A percentile compares a stretch with the other conserved stretches of the same genome.
Evolutionary conservation across 1,284 basidiomycete species (phyloP).

Genomic region (Chalciporus sp.): DNA sequence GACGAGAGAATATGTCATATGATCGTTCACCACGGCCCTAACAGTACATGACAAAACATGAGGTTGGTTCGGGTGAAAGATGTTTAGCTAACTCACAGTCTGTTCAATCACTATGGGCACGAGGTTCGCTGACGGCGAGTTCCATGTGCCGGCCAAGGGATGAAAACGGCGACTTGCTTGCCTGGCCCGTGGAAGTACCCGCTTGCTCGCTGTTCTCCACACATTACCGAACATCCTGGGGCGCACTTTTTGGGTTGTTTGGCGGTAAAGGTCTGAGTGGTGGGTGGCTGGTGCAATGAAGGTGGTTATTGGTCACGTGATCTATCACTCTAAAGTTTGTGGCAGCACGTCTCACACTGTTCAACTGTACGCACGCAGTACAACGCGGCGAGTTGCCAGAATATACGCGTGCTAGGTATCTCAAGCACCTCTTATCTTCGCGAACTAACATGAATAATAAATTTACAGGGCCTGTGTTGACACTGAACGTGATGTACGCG

Average conservation of each 20-base stretch:
- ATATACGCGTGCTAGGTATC: conserved; percentile 19
- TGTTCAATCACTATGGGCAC: conserved; percentile 94
- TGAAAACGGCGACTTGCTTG: conserved; percentile 46
- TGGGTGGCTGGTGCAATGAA: not conserved
- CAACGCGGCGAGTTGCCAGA: conserved; percentile 2
- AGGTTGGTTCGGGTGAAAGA: conserved; percentile 11
- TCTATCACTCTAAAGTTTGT: conserved; percentile 16
- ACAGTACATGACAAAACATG: conserved; percentile 9
- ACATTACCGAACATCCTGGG: conserved; percentile 24
- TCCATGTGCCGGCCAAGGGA: conserved; percentile 47
- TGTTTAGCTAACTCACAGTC: conserved; percentile 57
- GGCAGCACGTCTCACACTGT: conserved; percentile 15
- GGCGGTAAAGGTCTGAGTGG: not conserved
- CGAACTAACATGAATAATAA: not conserved
- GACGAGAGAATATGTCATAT: conserved; percentile 92
- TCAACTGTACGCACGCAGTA: conserved; percentile 10
- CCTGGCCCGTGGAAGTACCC: conserved; percentile 8
- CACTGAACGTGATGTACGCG: conserved; percentile 26
- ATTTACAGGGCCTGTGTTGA: not conserved
- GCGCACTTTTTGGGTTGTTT: not conserved
- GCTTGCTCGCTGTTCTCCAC: conserved; percentile 29
- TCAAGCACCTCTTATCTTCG: not conserved
- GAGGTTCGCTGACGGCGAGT: conserved; percentile 54
- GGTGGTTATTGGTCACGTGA: conserved; percentile 26
- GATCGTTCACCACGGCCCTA: conserved; percentile 91